These are phyloP conservation scores for Trichothecium roseum DNA, from an alignment of 2,329 filamentous ascomycete species.

Conservation along the genomic window DNA sequence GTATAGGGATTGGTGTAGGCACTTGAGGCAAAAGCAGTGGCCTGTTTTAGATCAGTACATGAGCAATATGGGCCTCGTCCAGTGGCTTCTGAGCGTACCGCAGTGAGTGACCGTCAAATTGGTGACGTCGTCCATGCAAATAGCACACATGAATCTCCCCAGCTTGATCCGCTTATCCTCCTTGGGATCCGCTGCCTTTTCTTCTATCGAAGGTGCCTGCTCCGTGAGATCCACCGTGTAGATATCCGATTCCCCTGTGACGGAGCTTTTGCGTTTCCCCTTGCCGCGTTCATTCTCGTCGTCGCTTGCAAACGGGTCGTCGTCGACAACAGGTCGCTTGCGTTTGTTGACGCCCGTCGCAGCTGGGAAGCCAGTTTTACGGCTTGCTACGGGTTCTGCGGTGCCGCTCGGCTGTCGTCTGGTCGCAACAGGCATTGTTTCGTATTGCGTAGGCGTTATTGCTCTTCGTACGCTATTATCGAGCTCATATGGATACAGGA, in stretches of 20 bases:
- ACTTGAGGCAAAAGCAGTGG: conserved; percentile 54
- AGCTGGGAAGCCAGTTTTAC: no score
- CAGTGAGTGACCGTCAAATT: conserved; percentile 54
- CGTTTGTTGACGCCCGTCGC: background rate
- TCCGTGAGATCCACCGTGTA: conserved; percentile 8
- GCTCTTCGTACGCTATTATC: no score
- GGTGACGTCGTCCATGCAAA: conserved; percentile 54
- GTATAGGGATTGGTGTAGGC: conserved; percentile 49
- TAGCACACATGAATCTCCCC: conserved; percentile 51
- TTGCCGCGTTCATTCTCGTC: no score
- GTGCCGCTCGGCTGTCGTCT: conserved; percentile 1
- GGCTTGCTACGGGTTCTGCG: background rate
- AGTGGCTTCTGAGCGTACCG: conserved; percentile 33
- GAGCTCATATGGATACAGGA: no score
- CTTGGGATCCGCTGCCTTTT: conserved; percentile 14
- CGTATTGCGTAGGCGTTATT: no score
- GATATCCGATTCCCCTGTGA: no score
- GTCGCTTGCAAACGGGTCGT: no score
- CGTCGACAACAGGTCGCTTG: background rate
- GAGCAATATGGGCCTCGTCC: conserved; percentile 2
- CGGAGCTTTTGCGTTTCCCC: no score
- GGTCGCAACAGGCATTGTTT: conserved; percentile 2
- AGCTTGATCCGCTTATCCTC: conserved; percentile 42
- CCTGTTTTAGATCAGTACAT: conserved; percentile 27
- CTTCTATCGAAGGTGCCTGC: conserved; percentile 10